phyloP scores from a whole-genome alignment of 805 yeast genomes.

The Hanseniaspora valbyensis region DNA sequence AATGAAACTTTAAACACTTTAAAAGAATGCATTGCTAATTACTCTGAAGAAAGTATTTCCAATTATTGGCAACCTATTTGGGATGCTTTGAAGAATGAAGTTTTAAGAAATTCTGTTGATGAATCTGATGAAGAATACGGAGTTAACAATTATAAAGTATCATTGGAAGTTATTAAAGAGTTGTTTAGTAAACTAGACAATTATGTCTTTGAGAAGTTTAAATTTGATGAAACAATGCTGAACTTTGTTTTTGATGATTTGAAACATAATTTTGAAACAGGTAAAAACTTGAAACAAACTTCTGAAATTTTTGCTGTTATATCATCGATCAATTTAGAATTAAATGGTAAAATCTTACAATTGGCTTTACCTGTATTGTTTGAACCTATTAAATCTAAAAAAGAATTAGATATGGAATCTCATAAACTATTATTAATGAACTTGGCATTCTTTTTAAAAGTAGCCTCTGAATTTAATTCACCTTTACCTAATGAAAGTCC shows the following conservation, averaged over 20 bases:
- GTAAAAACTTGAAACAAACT: constrained; percentile 52
- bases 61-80: constrained; percentile 65
- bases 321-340: constrained; percentile 36
- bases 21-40: constrained; percentile 42
- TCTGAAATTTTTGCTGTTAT: constrained; percentile 48
- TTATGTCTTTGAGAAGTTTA: constrained; percentile 22
- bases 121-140: constrained; percentile 31
- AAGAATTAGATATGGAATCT: constrained; percentile 39
- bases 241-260: constrained; percentile 40
- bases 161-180: constrained; percentile 36
- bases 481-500: constrained; percentile 25
- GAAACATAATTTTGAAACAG: constrained; percentile 39
- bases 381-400: constrained; percentile 20
- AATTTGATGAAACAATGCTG: constrained; percentile 32
- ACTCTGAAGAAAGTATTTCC: constrained; percentile 39
- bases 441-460: constrained; percentile 44
- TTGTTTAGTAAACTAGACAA: constrained; percentile 33
- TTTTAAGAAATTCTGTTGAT: constrained; percentile 66
- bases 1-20: constrained; percentile 62
- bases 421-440: constrained; percentile 52
- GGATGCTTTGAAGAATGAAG: constrained; percentile 80
- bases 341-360: constrained; percentile 41
- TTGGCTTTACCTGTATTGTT: constrained; percentile 38
- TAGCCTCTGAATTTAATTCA: constrained; percentile 3
- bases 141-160: constrained; percentile 33